Base-by-base conservation (phyloP, 2,329 filamentous ascomycete genomes). In the Zasmidium citrigriseum region DNA sequence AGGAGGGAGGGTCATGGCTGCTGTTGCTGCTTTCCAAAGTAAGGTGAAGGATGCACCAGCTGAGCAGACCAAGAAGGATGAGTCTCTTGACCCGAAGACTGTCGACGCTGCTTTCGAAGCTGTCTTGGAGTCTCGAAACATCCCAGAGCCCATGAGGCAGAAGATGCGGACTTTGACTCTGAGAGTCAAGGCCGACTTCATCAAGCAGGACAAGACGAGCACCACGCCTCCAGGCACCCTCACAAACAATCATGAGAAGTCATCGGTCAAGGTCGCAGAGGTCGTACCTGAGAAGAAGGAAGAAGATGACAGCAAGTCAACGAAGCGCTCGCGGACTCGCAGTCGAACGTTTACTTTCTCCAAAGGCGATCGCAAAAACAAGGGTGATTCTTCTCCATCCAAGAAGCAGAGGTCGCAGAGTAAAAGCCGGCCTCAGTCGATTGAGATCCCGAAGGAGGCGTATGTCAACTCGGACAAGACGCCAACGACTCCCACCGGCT, bases 171-270 rank as follows among this genome's bases (percentile, higher is more conserved):
- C 88, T 57, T 80, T 99, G 60, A 91, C 90, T 62, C 84, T 91
- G 64, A 89, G 90, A 34, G 93, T 98, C 78, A 99, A 99, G 77
- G 90, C 92, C 72, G 93, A 98, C 71, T 96, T 99, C 68, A 92
- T 98, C 68, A 88, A 89, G 54, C 93, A 96, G 73, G 90, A 97
- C 72, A 91, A 90, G 49, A 69, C 67, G 4, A 61, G 61, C 1
- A 68, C 66, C 53, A 81, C 25, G 22, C 22, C 86, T 85, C 66
- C 76, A 71, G 69, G 76, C 63, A 76, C 80, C 78, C 67, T 64
- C 73, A 79, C 69, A 77, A 75, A 70, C 80, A 77, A 64, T 70
- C 73, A 56, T 65, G 72, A 67, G 71, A 78, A 72, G 71, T 67
- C 47, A 57, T 66, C 29, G 64, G 68, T 41, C 1, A 47, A 47